Evolutionary conservation across 192 early-diverging fungal genomes (phyloP).

Genomic region (Radiomyces spectabilis): DNA sequence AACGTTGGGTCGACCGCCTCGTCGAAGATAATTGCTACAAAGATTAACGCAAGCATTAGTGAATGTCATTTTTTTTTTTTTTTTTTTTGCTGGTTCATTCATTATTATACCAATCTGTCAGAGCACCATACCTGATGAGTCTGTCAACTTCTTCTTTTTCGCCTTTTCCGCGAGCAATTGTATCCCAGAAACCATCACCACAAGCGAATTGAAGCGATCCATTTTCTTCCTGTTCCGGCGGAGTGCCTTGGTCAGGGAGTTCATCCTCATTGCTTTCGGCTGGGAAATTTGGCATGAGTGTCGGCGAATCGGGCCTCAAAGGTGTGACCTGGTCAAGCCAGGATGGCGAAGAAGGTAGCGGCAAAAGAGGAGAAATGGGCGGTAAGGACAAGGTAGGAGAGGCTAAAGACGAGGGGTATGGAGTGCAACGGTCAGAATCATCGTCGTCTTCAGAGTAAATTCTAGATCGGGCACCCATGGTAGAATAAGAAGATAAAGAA

Average conservation of each 20-base stretch:
- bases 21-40: conserved; percentile 18
- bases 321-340: too few relatives aligned
- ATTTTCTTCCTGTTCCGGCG: too few relatives aligned
- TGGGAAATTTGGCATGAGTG: too few relatives aligned
- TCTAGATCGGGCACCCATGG: neutral
- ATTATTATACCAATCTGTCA: too few relatives aligned
- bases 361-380: neutral
- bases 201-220: conserved; percentile 10
- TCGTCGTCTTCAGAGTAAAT: neutral
- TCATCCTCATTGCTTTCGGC: too few relatives aligned
- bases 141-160: conserved; percentile 9
- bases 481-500: neutral
- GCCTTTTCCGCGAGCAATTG: conserved; percentile 1
- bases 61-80: too few relatives aligned
- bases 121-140: conserved; percentile 19
- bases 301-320: too few relatives aligned
- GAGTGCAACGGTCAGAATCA: too few relatives aligned
- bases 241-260: too few relatives aligned
- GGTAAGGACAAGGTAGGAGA: too few relatives aligned
- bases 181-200: conserved; percentile 19
- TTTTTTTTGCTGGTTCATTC: neutral
- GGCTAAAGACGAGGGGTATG: too few relatives aligned
- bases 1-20: conserved; percentile 24
- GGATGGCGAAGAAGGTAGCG: neutral
- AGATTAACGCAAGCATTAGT: neutral